phyloP scores from a whole-genome alignment of 345 rosid genomes.

The Melaleuca alternifolia region DNA sequence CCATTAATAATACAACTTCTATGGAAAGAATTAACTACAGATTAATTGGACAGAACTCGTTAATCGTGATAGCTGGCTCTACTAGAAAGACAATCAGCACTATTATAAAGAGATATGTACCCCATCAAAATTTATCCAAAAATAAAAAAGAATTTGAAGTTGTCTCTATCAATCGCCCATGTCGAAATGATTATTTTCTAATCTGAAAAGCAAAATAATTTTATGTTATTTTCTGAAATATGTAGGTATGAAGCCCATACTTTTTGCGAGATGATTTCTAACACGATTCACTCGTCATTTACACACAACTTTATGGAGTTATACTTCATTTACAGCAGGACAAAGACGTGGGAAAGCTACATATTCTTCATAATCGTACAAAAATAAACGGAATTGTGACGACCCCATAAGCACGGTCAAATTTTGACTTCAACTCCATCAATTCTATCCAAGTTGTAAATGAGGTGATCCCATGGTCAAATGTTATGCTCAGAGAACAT shows the following conservation, averaged over 20 bases:
- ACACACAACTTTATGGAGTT: neutral
- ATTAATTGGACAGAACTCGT: accelerated
- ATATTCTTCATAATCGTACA: neutral
- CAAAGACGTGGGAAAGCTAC: neutral
- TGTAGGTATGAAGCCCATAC: neutral
- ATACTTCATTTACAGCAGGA: neutral
- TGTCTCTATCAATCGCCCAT: neutral
- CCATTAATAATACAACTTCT: neutral
- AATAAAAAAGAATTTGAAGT: neutral
- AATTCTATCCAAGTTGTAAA: neutral
- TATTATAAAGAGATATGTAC: neutral
- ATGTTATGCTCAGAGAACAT: neutral
- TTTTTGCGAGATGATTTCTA: neutral
- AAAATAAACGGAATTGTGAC: no score
- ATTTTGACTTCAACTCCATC: neutral
- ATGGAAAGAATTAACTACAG: neutral
- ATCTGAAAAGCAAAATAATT: neutral
- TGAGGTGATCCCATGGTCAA: neutral
- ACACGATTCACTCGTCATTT: neutral
- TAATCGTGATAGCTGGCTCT: neutral
- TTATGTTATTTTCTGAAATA: neutral
- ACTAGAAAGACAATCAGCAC: neutral
- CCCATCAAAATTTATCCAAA: neutral
- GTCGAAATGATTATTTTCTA: neutral
- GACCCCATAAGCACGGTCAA: neutral